These are phyloP conservation scores for Saccharomyces pastorianus DNA, from an alignment of 1,139 yeast genomes.

Conservation along the genomic window DNA sequence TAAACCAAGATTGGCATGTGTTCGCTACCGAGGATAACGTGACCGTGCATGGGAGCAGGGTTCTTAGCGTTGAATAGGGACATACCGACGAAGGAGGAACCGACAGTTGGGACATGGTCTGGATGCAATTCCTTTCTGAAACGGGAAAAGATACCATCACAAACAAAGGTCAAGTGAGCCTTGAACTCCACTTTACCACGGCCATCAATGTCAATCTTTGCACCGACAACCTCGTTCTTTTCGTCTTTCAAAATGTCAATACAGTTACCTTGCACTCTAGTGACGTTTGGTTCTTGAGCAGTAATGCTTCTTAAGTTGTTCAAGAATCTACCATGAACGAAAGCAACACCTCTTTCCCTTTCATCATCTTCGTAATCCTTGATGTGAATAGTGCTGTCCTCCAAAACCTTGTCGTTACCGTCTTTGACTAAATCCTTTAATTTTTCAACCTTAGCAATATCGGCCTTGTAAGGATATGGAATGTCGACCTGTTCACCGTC, in stretches of 20 bases:
- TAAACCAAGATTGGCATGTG: slow-evolving; percentile 86
- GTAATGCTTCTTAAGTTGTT: slow-evolving; percentile 71
- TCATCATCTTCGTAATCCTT: slow-evolving; percentile 54
- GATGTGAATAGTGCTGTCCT: slow-evolving; percentile 43
- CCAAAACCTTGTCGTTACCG: slow-evolving; percentile 46
- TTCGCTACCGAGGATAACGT: slow-evolving; percentile 68
- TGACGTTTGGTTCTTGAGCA: slow-evolving; percentile 57
- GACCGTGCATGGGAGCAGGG: slow-evolving; percentile 75
- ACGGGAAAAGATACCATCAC: slow-evolving; percentile 93
- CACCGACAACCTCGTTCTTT: slow-evolving; percentile 58
- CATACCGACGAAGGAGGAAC: slow-evolving; percentile 82
- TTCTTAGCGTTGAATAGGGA: slow-evolving; percentile 62
- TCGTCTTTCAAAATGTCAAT: slow-evolving; percentile 49
- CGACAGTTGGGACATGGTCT: slow-evolving; percentile 54
- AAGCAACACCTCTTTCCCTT: slow-evolving; percentile 69
- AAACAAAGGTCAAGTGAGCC: slow-evolving; percentile 63
- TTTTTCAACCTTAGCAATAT: slow-evolving; percentile 40
- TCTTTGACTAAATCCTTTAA: slow-evolving; percentile 47
- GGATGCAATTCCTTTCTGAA: slow-evolving; percentile 67
- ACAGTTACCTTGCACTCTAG: slow-evolving; percentile 76
- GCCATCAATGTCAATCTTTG: slow-evolving; percentile 39
- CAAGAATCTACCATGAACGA: slow-evolving; percentile 87
- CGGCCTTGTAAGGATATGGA: slow-evolving; percentile 62
- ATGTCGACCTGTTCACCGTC: slow-evolving; percentile 48
- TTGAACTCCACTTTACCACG: slow-evolving; percentile 36